These are phyloP conservation scores for Erodium trifolium DNA, from an alignment of 441 rosid genomes.

Conservation along the genomic window DNA sequence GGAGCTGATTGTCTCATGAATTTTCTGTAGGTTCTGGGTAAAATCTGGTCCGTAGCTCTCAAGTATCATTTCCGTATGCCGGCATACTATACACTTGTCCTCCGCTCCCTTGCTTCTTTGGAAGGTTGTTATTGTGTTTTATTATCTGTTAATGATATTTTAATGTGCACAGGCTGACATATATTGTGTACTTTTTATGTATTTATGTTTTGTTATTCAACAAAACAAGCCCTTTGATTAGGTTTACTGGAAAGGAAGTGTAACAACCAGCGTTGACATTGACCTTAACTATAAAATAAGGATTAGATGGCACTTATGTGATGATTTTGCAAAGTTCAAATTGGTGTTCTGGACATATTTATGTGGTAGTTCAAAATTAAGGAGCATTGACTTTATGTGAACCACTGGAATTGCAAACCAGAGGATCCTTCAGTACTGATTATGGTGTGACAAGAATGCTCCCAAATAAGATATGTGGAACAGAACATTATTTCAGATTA, in stretches of 20 bases:
- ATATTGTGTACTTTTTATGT: neutral
- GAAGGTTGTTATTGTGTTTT: slow-evolving; percentile 49
- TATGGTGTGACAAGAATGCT: neutral
- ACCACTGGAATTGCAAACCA: slow-evolving; percentile 10
- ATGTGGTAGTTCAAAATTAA: neutral
- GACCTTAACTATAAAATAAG: slow-evolving; percentile 3
- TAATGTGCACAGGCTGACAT: neutral
- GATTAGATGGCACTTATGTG: neutral
- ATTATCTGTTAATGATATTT: slow-evolving; percentile 8
- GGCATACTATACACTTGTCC: slow-evolving; percentile 85
- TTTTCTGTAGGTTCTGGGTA: slow-evolving; percentile 65
- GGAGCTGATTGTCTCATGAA: slow-evolving; percentile 20
- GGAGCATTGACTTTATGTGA: slow-evolving; percentile 5
- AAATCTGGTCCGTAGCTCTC: slow-evolving; percentile 77
- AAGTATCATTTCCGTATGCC: slow-evolving; percentile 95
- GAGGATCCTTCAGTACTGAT: neutral
- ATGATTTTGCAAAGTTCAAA: slow-evolving; percentile 6
- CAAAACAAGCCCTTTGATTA: neutral
- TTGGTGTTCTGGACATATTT: neutral
- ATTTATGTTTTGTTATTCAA: neutral
- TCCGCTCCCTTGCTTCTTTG: slow-evolving; percentile 90
- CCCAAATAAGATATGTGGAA: neutral
- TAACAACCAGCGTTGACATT: neutral
- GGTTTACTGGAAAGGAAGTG: neutral
- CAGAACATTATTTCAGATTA: neutral